Evolutionary conservation across 2,329 filamentous ascomycete species (phyloP).

Genomic region (Ophiosphaerella narmari): DNA sequence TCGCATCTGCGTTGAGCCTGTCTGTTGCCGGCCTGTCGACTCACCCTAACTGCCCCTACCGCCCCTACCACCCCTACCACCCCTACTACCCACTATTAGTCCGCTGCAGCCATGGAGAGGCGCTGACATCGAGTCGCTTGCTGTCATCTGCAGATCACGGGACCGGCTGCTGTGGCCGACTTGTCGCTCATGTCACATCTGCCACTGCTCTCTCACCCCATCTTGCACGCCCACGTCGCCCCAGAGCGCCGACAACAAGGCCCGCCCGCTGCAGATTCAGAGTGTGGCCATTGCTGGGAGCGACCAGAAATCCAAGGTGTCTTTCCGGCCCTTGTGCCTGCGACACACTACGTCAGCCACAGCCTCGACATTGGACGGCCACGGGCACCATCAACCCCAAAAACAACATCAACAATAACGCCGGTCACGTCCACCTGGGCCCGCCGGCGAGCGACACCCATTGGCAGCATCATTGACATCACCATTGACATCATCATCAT

Average conservation of each 20-base stretch:
- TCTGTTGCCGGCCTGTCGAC: constrained; percentile 14
- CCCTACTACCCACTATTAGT: constrained; percentile 29
- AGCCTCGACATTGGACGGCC: constrained; percentile 11
- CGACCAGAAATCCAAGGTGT: constrained; percentile 9
- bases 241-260: constrained; percentile 5
- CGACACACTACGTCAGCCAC: constrained; percentile 35
- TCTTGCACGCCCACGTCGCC: constrained; percentile 17
- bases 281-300: constrained; percentile 9
- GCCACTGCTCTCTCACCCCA: constrained; percentile 14
- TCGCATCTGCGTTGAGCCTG: constrained; percentile 39
- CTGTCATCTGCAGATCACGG: constrained; percentile 35
- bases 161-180: constrained; percentile 23
- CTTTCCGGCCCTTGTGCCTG: constrained; percentile 23
- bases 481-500: too few relatives aligned
- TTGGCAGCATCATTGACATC: too few relatives aligned
- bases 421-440: not conserved
- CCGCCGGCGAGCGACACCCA: too few relatives aligned
- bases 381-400: not conserved
- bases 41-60: constrained; percentile 4
- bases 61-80: constrained; percentile 13
- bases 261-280: not conserved
- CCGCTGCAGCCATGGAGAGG: constrained; percentile 21
- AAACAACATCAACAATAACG: constrained; percentile 9
- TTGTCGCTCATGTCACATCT: constrained; percentile 30
- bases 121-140: constrained; percentile 24